Evolutionary conservation across 345 rosid species (phyloP).

Genomic region (Citrus glauca): DNA sequence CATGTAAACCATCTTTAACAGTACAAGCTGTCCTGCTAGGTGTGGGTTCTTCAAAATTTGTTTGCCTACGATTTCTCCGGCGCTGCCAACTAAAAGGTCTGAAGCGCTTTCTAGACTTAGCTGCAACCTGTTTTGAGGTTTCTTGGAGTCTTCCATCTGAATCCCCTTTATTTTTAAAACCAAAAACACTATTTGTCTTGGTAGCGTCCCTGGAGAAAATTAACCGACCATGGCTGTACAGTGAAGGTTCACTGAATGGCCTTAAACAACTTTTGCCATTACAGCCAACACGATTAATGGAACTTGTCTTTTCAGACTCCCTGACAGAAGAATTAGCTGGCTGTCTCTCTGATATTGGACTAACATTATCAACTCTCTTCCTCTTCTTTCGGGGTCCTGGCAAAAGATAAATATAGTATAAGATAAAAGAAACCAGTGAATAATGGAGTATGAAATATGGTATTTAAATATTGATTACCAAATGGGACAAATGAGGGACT

Average conservation of each 20-base stretch:
- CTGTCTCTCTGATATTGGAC: constrained; percentile 16
- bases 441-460: not conserved
- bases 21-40: not conserved
- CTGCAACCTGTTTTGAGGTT: constrained; percentile 3
- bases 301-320: not conserved
- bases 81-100: constrained; percentile 42
- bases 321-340: constrained; percentile 10
- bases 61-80: constrained; percentile 16
- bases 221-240: not conserved
- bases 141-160: constrained; percentile 7
- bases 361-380: constrained; percentile 14
- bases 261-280: not conserved
- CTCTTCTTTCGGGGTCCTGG: constrained; percentile 40
- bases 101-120: constrained; percentile 22
- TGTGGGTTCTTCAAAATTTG: constrained; percentile 16
- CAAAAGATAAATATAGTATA: not conserved
- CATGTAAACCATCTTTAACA: not conserved
- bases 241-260: not conserved
- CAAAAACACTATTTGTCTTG: not conserved
- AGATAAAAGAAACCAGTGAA: not conserved
- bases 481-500: constrained; percentile 12
- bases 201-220: not conserved
- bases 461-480: constrained; percentile 18
- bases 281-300: constrained; percentile 9
- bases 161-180: constrained; percentile 2